Evolutionary conservation across 2,329 filamentous ascomycete genomes (phyloP), one percentile per base, ranked within the genome.

Genomic region (Lecanicillium sp.): DNA sequence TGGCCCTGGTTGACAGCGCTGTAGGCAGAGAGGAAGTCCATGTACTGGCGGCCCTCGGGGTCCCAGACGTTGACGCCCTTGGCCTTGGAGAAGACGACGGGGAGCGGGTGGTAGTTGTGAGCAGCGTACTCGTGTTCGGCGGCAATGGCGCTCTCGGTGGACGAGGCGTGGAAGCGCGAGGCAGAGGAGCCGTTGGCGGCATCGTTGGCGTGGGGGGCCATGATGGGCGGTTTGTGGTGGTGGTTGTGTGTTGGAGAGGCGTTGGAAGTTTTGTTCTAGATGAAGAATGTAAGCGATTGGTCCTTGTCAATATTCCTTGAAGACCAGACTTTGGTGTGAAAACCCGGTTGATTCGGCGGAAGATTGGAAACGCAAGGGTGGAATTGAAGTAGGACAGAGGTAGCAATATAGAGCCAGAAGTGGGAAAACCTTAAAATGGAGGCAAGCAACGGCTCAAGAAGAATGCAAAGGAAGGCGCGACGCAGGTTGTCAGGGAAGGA

Each of bases 51-150:
- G 56, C 85, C 88, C 69, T 98, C 92, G 14, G 92, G 92, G 58
- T 98, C 92, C 90, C 92, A 98, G 42, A 96, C 92, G 44, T 84
- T 81, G 56, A 83, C 83, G 35, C 90, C 92, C 52, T 81, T 75
- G 30, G 88, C 92, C 48, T 80, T 78, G 41, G 90, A 74, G 63
- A 96, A 95, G 57, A 95, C 92, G 43, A 98, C 81, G 29, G 92
- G 92, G 3, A 98, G 77, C 13, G 92, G 92, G 64, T 96, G 89
- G 73, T 98, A 98, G 72, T 98, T 98, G 77, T 98, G 92, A 35
- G 92, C 92, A 35, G 92, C 92, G 62, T 78, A 90, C 58, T 85
- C 71, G 55, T 85, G 72, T 68, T 98, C 92, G 38, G 80, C 68
- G 38, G 79, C 67, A 59, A 95, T 94, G 52, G 92, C 90, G 51